Percentiles rank a stretch among this genome's conserved stretches.
phyloP scores from a whole-genome alignment of 2,329 filamentous ascomycete species.

The Cordyceps militaris region DNA sequence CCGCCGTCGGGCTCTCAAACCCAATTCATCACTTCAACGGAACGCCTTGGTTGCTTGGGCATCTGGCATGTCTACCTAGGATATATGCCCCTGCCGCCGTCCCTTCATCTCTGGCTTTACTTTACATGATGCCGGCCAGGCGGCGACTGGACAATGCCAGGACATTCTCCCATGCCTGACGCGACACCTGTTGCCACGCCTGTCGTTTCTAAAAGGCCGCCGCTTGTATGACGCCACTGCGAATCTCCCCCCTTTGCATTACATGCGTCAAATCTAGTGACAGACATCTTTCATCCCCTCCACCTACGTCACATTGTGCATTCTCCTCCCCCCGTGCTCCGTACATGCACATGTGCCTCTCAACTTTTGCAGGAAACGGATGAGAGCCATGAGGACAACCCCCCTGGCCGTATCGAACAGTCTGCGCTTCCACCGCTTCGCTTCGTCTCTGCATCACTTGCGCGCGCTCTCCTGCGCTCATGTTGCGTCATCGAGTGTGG shows the following conservation, averaged over 20 bases:
- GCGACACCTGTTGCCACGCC: neutral
- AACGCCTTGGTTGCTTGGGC: neutral
- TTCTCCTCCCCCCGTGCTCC: neutral
- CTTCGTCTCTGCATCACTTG: neutral
- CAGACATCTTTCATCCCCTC: neutral
- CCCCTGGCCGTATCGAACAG: neutral
- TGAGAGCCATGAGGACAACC: neutral
- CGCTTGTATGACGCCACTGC: neutral
- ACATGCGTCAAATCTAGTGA: neutral
- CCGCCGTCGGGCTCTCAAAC: neutral
- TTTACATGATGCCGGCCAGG: neutral
- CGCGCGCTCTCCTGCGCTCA: neutral
- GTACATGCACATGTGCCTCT: no score
- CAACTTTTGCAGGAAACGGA: neutral
- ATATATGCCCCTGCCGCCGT: neutral
- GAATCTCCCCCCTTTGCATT: neutral
- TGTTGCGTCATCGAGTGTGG: neutral
- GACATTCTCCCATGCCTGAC: neutral
- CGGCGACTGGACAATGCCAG: neutral
- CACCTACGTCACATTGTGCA: neutral
- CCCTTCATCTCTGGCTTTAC: neutral
- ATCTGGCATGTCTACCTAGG: no score
- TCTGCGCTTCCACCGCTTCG: neutral
- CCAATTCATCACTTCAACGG: neutral
- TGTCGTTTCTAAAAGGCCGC: neutral